Percentiles rank a stretch among this genome's conserved stretches.
These are phyloP conservation scores for Fusarium buharicum DNA, from an alignment of 2,329 filamentous ascomycete species.

Conservation along the genomic window DNA sequence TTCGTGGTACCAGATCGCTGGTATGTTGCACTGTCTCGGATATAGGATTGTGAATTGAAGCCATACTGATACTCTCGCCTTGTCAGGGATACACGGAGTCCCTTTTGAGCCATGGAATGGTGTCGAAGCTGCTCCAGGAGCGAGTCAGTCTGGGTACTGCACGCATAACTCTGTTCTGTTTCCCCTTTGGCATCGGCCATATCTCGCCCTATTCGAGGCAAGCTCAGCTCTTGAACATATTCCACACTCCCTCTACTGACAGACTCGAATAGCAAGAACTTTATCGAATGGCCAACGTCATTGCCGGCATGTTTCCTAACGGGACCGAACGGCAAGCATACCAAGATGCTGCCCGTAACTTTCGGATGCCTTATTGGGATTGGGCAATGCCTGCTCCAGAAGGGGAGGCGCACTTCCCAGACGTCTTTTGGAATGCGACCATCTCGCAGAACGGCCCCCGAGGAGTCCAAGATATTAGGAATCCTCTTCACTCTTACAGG, in stretches of 20 bases:
- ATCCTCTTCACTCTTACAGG: conserved; percentile 69
- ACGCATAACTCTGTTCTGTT: conserved; percentile 80
- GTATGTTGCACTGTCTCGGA: conserved; percentile 57
- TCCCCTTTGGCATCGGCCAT: conserved; percentile 85
- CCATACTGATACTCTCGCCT: conserved; percentile 17
- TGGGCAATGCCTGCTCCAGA: conserved; percentile 63
- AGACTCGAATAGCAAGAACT: conserved; percentile 50
- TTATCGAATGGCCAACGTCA: conserved; percentile 51
- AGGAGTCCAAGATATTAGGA: conserved; percentile 65
- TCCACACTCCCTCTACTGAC: conserved; percentile 32
- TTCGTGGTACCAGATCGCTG: conserved; percentile 83
- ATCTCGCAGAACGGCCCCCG: conserved; percentile 67
- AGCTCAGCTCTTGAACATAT: neutral
- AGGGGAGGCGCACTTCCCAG: conserved; percentile 60
- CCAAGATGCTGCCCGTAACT: conserved; percentile 60
- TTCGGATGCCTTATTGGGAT: conserved; percentile 69
- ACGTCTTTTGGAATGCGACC: conserved; percentile 58
- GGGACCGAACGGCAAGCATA: conserved; percentile 60
- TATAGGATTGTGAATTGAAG: neutral
- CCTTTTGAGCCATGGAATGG: conserved; percentile 69
- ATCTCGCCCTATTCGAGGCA: conserved; percentile 72
- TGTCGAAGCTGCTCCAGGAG: conserved; percentile 61
- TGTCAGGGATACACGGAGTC: conserved; percentile 79
- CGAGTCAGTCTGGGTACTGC: conserved; percentile 75
- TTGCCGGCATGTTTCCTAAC: conserved; percentile 61